These are phyloP conservation scores for Diaporthe batatas DNA, from an alignment of 2,329 filamentous ascomycete genomes.

Conservation along the genomic window DNA sequence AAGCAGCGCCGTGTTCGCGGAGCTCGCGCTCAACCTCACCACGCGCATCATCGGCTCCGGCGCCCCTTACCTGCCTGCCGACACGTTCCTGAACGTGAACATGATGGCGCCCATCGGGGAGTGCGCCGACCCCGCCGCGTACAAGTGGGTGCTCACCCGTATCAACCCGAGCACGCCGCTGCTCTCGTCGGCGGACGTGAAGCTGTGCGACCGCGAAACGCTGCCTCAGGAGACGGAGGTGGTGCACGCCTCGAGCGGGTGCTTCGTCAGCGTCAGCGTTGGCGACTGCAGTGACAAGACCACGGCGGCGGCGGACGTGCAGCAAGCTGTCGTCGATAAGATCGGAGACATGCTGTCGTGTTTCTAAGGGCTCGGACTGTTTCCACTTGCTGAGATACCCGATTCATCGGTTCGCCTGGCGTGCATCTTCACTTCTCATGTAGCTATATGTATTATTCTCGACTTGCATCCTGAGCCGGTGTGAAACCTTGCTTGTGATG, in stretches of 20 bases:
- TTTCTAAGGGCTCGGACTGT: background rate
- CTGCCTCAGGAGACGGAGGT: slow-evolving; percentile 72
- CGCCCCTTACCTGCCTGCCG: slow-evolving; percentile 72
- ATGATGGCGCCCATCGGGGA: slow-evolving; percentile 66
- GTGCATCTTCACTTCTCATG: background rate
- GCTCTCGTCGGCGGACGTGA: slow-evolving; percentile 66
- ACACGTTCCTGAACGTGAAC: slow-evolving; percentile 78
- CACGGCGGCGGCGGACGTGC: slow-evolving; percentile 65
- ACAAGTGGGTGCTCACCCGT: slow-evolving; percentile 74
- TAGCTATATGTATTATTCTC: background rate
- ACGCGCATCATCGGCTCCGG: slow-evolving; percentile 67
- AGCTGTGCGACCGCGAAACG: slow-evolving; percentile 66
- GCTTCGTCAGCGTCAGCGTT: slow-evolving; percentile 74
- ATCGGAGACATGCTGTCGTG: slow-evolving; percentile 50
- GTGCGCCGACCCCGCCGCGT: slow-evolving; percentile 66
- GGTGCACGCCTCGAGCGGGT: slow-evolving; percentile 61
- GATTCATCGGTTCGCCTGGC: background rate
- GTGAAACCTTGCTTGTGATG: background rate
- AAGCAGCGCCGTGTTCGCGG: slow-evolving; percentile 72
- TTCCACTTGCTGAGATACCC: background rate
- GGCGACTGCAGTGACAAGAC: slow-evolving; percentile 72
- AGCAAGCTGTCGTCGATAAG: slow-evolving; percentile 65
- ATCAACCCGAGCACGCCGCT: slow-evolving; percentile 65
- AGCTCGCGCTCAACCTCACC: slow-evolving; percentile 71
- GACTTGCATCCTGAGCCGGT: background rate